Base-by-base conservation (phyloP, 331 rosid species). In the Rhamnella rubrinervis region DNA sequence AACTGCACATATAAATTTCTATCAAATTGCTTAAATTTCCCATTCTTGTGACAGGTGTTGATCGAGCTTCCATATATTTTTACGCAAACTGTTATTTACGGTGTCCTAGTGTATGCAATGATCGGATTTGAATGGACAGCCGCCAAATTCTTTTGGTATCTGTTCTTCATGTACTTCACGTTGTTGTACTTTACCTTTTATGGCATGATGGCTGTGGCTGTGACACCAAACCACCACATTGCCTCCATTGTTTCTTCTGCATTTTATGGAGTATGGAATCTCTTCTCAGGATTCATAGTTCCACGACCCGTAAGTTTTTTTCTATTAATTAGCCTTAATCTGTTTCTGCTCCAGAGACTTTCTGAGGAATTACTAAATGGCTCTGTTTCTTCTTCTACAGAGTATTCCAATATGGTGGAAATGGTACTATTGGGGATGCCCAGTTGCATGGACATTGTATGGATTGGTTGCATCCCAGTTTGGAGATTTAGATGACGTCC, bases 361-460 rank as follows among this genome's bases (percentile, higher is more conserved):
- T 60, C 25, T 18, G 58, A 31, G 35, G 35, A 3, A 31, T 31
- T 31, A 31, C 35, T 31, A 31, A 31, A 31, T 31, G 35, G 5
- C 20, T 5, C 1, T 6, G 10, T 21, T 13, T 12, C 18, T 4
- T 37, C 18, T 10, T 19, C 20, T 1, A 25, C 81, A 82, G 86
- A 75, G 72, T 55, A 82, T 82, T 10, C 86, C 84, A 4, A 40
- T 82, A 46, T 82, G 86, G 86, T 82, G 86, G 84, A 78, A 81
- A 65, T 82, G 86, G 86, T 82, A 82, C 79, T 82, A 78, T 0
- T 78, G 86, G 84, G 72, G 52, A 5, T 78, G 78, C 64, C 82
- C 85, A 0, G 74, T 81, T 14, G 66, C 85, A 13, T 81, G 81
- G 71, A 77, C 85, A 6, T 11, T 82, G 57, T 82, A 82, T 9